These are phyloP conservation scores for Fusarium virguliforme DNA, from an alignment of 2,329 filamentous ascomycete genomes.

Conservation along the genomic window DNA sequence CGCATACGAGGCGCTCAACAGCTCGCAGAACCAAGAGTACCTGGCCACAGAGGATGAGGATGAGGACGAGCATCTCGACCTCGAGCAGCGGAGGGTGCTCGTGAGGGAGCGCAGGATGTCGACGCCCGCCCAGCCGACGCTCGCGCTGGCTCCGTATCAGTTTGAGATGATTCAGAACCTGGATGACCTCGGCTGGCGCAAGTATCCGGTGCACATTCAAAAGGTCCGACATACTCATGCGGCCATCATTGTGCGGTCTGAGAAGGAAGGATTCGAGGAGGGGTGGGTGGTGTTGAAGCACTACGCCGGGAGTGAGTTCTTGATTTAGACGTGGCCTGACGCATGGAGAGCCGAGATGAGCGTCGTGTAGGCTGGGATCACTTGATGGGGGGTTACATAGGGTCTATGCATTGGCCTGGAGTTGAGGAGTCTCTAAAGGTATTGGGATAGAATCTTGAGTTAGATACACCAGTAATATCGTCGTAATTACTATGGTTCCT, in stretches of 20 bases:
- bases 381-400: conserved; percentile 10
- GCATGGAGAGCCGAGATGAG: background rate
- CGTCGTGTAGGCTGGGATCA: conserved; percentile 6
- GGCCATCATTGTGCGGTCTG: conserved; percentile 86
- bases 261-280: conserved; percentile 79
- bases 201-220: conserved; percentile 81
- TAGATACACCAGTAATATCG: background rate
- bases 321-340: conserved; percentile 46
- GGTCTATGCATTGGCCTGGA: conserved; percentile 32
- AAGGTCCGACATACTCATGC: conserved; percentile 88
- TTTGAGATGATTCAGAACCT: conserved; percentile 88
- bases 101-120: conserved; percentile 61
- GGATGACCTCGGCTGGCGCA: conserved; percentile 76
- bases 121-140: conserved; percentile 72
- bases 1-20: conserved; percentile 81
- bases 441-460: conserved; percentile 24
- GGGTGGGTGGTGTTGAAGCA: conserved; percentile 84
- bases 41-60: conserved; percentile 71
- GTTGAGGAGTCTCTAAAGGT: conserved; percentile 18
- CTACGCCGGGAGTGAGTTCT: conserved; percentile 84
- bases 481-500: conserved; percentile 9
- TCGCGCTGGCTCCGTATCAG: conserved; percentile 85
- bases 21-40: conserved; percentile 79
- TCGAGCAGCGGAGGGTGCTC: conserved; percentile 61
- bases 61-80: conserved; percentile 55